phyloP scores from a whole-genome alignment of 331 rosid species.

The Saraca asoca region DNA sequence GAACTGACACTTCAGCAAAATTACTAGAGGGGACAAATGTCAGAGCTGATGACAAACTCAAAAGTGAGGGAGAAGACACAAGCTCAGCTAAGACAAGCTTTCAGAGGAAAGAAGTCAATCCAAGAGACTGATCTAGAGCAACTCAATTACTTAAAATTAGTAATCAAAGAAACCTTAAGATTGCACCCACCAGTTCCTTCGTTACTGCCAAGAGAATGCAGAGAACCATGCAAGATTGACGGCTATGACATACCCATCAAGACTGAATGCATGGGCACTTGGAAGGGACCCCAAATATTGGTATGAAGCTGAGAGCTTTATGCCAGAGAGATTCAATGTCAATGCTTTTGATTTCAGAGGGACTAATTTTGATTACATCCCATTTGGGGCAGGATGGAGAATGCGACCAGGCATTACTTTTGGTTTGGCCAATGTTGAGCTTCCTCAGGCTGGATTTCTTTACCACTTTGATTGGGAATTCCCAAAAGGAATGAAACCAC shows the following conservation, averaged over 20 bases:
- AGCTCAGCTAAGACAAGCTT: slow-evolving; percentile 26
- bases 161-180: slow-evolving; percentile 38
- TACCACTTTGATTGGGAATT: slow-evolving; percentile 45
- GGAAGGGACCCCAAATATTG: slow-evolving; percentile 40
- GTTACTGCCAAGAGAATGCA: slow-evolving; percentile 37
- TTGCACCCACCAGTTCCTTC: slow-evolving; percentile 37
- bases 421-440: slow-evolving; percentile 32
- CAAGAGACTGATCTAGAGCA: slow-evolving; percentile 22
- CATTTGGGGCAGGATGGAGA: slow-evolving; percentile 45
- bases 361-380: slow-evolving; percentile 28
- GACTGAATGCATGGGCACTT: slow-evolving; percentile 41
- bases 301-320: slow-evolving; percentile 37
- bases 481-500: slow-evolving; percentile 21
- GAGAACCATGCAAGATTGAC: neutral
- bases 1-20: slow-evolving; percentile 32
- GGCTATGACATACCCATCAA: slow-evolving; percentile 35
- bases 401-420: slow-evolving; percentile 36
- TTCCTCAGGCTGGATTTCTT: slow-evolving; percentile 33
- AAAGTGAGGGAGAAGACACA: slow-evolving; percentile 32
- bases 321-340: slow-evolving; percentile 40
- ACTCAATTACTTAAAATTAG: slow-evolving; percentile 34
- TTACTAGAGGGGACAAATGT: slow-evolving; percentile 34
- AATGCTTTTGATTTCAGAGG: slow-evolving; percentile 32
- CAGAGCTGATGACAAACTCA: slow-evolving; percentile 40
- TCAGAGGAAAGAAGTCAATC: slow-evolving; percentile 16